Evolutionary conservation across 805 yeast species (phyloP).

Genomic region (Candida fluviatilis): DNA sequence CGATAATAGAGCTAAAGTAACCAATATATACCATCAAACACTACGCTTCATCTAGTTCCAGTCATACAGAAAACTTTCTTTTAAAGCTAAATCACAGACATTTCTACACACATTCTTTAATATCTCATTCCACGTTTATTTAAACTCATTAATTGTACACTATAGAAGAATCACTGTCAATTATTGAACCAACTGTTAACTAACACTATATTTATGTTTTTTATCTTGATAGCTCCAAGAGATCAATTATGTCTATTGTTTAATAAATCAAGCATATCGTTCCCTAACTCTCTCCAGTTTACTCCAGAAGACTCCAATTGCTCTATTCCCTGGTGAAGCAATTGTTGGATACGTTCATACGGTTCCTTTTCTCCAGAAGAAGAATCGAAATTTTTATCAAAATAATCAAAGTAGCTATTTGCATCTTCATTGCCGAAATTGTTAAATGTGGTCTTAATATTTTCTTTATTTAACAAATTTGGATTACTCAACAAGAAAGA

Average conservation of each 20-base stretch:
- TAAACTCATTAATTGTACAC: no score
- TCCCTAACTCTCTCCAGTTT: background rate
- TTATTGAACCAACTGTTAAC: no score
- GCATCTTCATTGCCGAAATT: background rate
- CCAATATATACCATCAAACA: no score
- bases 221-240: no score
- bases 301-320: slow-evolving; percentile 1
- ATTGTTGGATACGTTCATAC: slow-evolving; percentile 1
- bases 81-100: no score
- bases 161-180: no score
- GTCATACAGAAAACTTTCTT: no score
- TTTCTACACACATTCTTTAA: no score
- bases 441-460: background rate
- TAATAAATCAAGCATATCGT: background rate
- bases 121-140: no score
- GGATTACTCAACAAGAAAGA: slow-evolving; percentile 1
- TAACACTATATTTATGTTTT: no score
- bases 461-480: background rate
- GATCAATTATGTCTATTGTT: background rate
- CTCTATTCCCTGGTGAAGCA: background rate
- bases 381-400: background rate
- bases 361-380: background rate
- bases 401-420: slow-evolving; percentile 1
- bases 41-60: no score
- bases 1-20: no score